Base-by-base conservation (phyloP, 2,329 filamentous ascomycete genomes). In the Arthrobotrys sinensis region DNA sequence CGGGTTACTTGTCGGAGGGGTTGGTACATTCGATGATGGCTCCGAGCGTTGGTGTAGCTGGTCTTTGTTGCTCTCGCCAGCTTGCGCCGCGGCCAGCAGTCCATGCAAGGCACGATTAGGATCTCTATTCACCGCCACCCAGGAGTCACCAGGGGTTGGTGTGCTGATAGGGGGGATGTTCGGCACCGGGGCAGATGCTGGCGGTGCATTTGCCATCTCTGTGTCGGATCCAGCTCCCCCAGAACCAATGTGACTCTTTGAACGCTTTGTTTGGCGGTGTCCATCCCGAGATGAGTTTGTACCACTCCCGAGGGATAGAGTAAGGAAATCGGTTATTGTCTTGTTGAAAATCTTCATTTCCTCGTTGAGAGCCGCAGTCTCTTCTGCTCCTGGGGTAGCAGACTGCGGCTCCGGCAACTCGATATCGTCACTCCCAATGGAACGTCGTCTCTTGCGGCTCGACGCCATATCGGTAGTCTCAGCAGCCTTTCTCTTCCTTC, bases 331-430 rank as follows among this genome's bases (percentile, higher is more conserved):
- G 7, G 63, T 79, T 50, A 79, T 79, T 3, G 76, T 79, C 40
- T 75, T 79, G 38, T 79, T 75, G 14, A 79, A 79, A n/a, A 60
- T 75, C 34, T 75, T 73, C 76, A 79, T 79, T 50, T 79, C 76
- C 14, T 79, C 76, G 24, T 68, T 79, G 19, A 70, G 53, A 19
- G 67, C 45, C 1, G 75, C 38, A 28, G 68, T 28, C 5, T 78
- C 75, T 10, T 78, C 75, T 12, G 75, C 63, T 14, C 75, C 75
- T 5, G 67, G 46, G 3, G 66, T 63, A n/a, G 67, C 36, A 24
- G 62, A 34, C 45, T 55, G 60, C 21, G 62, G 63, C 14, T 78
- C 75, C 2, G 62, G 46, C 19, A 78, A 28, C 1, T 24, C 36
- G 4, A 67, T 68, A 12, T 79, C 76, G 12, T 79, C 76, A 21